Evolutionary conservation across 129 eudicot genomes (phyloP).

Genomic region (Lonicera japonica): DNA sequence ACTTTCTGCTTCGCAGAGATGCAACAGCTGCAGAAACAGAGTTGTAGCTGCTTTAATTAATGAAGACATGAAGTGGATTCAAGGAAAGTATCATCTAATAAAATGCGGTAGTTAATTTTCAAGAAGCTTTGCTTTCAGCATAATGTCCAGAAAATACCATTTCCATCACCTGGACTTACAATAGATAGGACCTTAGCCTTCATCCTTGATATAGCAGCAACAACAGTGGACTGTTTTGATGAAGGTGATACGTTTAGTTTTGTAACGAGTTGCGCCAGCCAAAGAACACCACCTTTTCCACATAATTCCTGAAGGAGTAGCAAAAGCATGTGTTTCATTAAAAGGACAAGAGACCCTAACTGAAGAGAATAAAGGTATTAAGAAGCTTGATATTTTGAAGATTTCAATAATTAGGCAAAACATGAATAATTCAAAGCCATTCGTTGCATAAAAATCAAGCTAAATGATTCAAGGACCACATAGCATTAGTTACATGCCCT

Average conservation of each 20-base stretch:
- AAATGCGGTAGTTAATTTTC: slow-evolving; percentile 5
- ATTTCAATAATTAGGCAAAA: neutral
- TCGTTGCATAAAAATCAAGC: no score
- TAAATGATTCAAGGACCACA: neutral
- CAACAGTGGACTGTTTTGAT: slow-evolving; percentile 31
- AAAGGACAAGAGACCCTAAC: slow-evolving; percentile 7
- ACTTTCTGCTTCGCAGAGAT: slow-evolving; percentile 92
- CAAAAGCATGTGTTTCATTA: slow-evolving; percentile 8
- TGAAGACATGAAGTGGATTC: neutral
- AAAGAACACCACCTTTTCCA: slow-evolving; percentile 82
- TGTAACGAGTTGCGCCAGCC: slow-evolving; percentile 65
- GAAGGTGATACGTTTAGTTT: slow-evolving; percentile 40
- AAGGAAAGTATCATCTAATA: slow-evolving; percentile 4
- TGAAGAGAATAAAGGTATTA: neutral
- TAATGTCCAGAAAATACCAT: neutral
- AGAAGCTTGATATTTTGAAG: neutral
- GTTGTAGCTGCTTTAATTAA: slow-evolving; percentile 16
- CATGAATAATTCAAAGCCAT: neutral
- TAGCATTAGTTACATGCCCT: neutral
- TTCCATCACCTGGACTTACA: slow-evolving; percentile 48
- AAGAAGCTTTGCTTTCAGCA: slow-evolving; percentile 7
- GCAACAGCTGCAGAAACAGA: slow-evolving; percentile 64
- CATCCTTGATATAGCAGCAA: slow-evolving; percentile 67
- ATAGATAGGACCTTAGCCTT: slow-evolving; percentile 77
- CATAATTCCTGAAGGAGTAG: slow-evolving; percentile 64